These are phyloP conservation scores for Triticum urartu DNA, from an alignment of 176 grass and related monocot genomes.

Conservation along the genomic window DNA sequence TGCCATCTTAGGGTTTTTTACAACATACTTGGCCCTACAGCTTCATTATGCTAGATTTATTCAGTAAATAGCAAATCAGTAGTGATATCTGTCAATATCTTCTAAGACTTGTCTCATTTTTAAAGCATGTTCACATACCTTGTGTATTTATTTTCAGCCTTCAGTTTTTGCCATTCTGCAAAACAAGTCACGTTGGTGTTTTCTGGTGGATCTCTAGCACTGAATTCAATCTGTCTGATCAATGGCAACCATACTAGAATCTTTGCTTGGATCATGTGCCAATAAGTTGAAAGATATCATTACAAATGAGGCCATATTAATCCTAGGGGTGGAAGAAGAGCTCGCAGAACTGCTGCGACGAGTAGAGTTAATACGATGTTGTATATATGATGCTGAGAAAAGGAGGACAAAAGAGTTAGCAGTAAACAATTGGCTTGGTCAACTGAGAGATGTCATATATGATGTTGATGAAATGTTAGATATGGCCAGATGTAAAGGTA, in stretches of 20 bases:
- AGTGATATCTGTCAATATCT: no score
- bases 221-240: background rate
- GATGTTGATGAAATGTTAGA: constrained; percentile 50
- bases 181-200: no score
- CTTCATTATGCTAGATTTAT: no score
- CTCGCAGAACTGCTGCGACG: background rate
- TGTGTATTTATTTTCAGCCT: no score
- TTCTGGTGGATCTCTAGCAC: no score
- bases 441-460: constrained; percentile 44
- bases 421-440: constrained; percentile 31
- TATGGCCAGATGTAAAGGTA: background rate
- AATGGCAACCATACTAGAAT: constrained; percentile 33
- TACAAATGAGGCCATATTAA: background rate
- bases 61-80: no score
- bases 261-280: background rate
- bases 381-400: constrained; percentile 22
- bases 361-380: background rate
- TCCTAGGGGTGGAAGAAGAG: constrained; percentile 26
- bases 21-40: no score
- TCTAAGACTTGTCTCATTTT: no score
- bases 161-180: no score
- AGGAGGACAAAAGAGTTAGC: constrained; percentile 9
- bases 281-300: background rate
- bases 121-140: no score
- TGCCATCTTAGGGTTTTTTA: no score